Conservation (phyloP, 2,329 filamentous ascomycete species). For the Cadophora luteo-olivacea region DNA sequence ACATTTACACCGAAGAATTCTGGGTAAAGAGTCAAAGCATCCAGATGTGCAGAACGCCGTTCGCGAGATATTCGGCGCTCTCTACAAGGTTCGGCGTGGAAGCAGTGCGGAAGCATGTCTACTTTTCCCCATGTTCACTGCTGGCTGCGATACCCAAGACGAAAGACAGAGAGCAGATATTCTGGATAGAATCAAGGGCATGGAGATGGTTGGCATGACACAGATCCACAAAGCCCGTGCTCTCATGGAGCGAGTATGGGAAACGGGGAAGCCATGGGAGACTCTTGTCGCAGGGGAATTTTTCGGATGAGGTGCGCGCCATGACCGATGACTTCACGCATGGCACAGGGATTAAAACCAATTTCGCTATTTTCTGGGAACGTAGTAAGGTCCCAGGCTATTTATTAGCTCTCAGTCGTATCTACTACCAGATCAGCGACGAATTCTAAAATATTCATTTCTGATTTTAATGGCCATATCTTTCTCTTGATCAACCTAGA, state of each 20-base stretch:
- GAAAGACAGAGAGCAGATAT: slow-evolving; percentile 63
- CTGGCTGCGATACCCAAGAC: slow-evolving; percentile 74
- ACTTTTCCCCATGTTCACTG: slow-evolving; percentile 83
- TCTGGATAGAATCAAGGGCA: slow-evolving; percentile 67
- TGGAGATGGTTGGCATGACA: slow-evolving; percentile 78
- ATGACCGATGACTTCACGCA: neutral
- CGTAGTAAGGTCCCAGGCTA: neutral
- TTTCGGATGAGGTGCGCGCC: slow-evolving; percentile 37
- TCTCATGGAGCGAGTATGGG: slow-evolving; percentile 74
- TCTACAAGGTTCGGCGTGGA: slow-evolving; percentile 67
- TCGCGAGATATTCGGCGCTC: slow-evolving; percentile 64
- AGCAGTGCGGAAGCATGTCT: slow-evolving; percentile 77
- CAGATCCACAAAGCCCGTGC: slow-evolving; percentile 70
- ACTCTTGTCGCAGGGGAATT: slow-evolving; percentile 54
- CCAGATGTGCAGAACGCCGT: slow-evolving; percentile 68
- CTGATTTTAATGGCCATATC: neutral
- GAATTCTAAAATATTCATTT: neutral
- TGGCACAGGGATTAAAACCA: neutral
- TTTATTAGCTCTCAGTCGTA: neutral
- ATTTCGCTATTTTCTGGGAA: neutral
- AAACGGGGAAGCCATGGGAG: slow-evolving; percentile 72
- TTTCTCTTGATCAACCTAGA: neutral
- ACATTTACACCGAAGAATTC: slow-evolving; percentile 75
- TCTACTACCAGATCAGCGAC: neutral
- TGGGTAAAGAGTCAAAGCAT: slow-evolving; percentile 65